Percentiles rank a stretch among this genome's conserved stretches.
Evolutionary conservation across 768 basidiomycete species (phyloP).

Genomic region (Boletus rubroflammeus): DNA sequence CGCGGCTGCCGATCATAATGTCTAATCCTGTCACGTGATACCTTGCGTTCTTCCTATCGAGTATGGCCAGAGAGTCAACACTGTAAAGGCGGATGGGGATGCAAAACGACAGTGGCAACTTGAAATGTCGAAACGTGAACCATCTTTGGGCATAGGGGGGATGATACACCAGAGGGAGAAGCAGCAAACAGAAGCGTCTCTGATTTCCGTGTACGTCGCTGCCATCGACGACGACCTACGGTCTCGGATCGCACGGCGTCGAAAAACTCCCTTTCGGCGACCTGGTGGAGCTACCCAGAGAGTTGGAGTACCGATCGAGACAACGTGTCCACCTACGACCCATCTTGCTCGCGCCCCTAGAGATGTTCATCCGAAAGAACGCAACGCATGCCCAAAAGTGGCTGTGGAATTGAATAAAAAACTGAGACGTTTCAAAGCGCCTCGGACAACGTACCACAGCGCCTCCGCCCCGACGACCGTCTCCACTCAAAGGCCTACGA

Average conservation of each 20-base stretch:
- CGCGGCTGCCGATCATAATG: background rate
- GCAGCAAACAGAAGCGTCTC: background rate
- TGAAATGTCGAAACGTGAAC: background rate
- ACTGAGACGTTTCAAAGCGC: background rate
- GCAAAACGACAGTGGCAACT: background rate
- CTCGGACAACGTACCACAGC: background rate
- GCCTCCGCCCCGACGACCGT: background rate
- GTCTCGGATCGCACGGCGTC: conserved; percentile 4
- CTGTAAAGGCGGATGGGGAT: background rate
- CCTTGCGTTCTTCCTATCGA: background rate
- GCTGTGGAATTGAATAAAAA: background rate
- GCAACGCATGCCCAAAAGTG: background rate
- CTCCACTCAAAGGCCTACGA: background rate
- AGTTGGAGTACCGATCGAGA: background rate
- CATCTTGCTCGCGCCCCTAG: background rate
- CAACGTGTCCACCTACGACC: background rate
- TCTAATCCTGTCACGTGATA: background rate
- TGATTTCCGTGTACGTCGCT: background rate
- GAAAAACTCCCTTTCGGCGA: no score
- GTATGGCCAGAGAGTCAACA: background rate
- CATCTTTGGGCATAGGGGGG: background rate
- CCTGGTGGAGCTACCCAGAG: background rate
- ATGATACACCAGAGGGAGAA: background rate
- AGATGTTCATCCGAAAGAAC: background rate
- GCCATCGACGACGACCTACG: background rate